Base-by-base conservation (phyloP, 2,329 filamentous ascomycete species). In the Gnomoniopsis smithogilvyi region DNA sequence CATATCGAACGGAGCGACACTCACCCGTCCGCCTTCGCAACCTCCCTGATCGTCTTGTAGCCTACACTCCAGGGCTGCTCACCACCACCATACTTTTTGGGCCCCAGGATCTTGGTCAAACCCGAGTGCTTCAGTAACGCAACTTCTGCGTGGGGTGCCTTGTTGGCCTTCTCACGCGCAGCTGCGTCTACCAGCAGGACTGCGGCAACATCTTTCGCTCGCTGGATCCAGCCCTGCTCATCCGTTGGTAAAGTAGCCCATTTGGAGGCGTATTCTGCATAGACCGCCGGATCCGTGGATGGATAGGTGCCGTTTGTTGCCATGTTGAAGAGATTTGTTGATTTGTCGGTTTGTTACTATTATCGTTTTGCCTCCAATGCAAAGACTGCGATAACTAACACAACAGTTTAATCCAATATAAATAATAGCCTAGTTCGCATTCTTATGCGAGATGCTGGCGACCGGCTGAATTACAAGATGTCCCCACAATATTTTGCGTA, bases 21-120 rank as follows among this genome's bases (percentile, higher is more conserved):
- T 61, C 46, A 84, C 76, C 85, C 86, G 68, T 89, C 86, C 0
- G 77, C 81, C 65, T 85, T 85, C 1, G 86, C 83, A 6, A 89
- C 81, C 59, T 87, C 84, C 0, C 85, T 76, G 30, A 88, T 86
- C 0, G 73, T 75, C 65, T 81, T 81, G 64, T 85, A 88, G 0
- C 75, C 85, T 1, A 85, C 76, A 24, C 68, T 74, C 74, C 75
- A 77, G 0, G 75, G 72, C 64, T 77, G 74, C 11, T 67, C 74
- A 19, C 76, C 76, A n/a, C 76, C 76, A 17, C 76, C 76, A 38
- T 76, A 77, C 58, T 74, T 73, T 19, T 69, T 66, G 7, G 68
- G 70, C 0, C 76, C 76, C 0, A 78, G 68, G 1, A 75, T 53
- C 63, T 76, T 76, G 3, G 76, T 63, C 3, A 78, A 60, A 0